A percentile compares a stretch with the other conserved stretches of the same genome.
Evolutionary conservation across 116 monocot genomes (phyloP).

Genomic region (Iris pallida): DNA sequence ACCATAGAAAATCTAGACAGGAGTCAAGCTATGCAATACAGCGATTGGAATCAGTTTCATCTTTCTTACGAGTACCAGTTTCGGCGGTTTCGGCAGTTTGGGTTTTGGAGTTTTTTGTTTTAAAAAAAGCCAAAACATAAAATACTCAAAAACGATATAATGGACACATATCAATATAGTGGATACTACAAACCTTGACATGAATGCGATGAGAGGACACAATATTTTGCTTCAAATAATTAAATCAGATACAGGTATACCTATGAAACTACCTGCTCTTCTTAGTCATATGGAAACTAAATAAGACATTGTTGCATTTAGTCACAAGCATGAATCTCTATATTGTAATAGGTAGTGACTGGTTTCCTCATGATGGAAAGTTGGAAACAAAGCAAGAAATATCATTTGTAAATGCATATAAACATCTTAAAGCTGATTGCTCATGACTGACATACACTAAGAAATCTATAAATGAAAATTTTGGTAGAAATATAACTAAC

Average conservation of each 20-base stretch:
- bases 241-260: not conserved
- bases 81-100: no score
- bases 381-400: not conserved
- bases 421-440: not conserved
- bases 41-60: no score
- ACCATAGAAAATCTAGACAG: no score
- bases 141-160: no score
- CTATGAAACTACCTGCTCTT: not conserved
- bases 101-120: no score
- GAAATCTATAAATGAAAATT: not conserved
- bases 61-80: no score
- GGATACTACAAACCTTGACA: not conserved
- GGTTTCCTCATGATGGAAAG: not conserved
- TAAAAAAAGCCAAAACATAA: no score
- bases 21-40: no score
- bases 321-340: no score
- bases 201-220: not conserved
- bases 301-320: not conserved
- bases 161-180: no score
- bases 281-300: not conserved
- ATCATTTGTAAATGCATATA: not conserved
- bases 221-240: no score
- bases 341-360: not conserved
- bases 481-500: conserved; percentile 35
- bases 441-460: conserved; percentile 4